These are phyloP conservation scores for Aaosphaeria arxii DNA, from an alignment of 2,329 filamentous ascomycete genomes.

Conservation along the genomic window DNA sequence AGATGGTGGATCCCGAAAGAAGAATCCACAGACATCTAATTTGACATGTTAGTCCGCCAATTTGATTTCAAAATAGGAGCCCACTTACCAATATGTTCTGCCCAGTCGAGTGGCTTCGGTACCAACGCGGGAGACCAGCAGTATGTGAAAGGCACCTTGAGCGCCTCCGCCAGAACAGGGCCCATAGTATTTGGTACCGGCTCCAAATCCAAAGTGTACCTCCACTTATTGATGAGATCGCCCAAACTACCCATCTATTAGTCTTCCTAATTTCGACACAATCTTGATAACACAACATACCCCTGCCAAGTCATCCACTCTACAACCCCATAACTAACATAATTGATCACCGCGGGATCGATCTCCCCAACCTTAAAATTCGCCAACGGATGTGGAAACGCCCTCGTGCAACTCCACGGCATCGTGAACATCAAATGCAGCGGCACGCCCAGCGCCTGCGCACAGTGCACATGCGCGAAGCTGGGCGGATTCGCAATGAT, in stretches of 20 bases:
- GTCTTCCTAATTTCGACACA: neutral
- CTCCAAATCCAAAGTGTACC: constrained; percentile 42
- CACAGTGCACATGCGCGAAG: constrained; percentile 70
- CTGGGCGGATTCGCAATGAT: constrained; percentile 74
- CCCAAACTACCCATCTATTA: constrained; percentile 45
- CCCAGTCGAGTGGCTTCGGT: constrained; percentile 25
- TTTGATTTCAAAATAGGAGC: constrained; percentile 8
- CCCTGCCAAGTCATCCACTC: constrained; percentile 51
- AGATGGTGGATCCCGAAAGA: constrained; percentile 18
- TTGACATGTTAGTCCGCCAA: neutral
- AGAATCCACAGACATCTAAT: constrained; percentile 20
- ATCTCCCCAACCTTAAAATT: constrained; percentile 41
- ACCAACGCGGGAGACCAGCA: constrained; percentile 43
- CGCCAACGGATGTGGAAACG: constrained; percentile 50
- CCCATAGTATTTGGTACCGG: constrained; percentile 36
- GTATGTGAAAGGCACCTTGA: constrained; percentile 45
- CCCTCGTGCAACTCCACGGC: constrained; percentile 47
- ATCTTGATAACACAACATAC: neutral
- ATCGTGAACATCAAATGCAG: constrained; percentile 82
- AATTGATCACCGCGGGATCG: constrained; percentile 40
- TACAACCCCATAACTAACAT: constrained; percentile 47
- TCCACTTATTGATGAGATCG: constrained; percentile 46
- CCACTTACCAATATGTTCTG: constrained; percentile 4
- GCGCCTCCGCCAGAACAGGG: constrained; percentile 32
- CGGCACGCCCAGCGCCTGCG: constrained; percentile 69